These are phyloP conservation scores for Pestalotiopsis sp. DNA, from an alignment of 2,329 filamentous ascomycete genomes.

Conservation along the genomic window DNA sequence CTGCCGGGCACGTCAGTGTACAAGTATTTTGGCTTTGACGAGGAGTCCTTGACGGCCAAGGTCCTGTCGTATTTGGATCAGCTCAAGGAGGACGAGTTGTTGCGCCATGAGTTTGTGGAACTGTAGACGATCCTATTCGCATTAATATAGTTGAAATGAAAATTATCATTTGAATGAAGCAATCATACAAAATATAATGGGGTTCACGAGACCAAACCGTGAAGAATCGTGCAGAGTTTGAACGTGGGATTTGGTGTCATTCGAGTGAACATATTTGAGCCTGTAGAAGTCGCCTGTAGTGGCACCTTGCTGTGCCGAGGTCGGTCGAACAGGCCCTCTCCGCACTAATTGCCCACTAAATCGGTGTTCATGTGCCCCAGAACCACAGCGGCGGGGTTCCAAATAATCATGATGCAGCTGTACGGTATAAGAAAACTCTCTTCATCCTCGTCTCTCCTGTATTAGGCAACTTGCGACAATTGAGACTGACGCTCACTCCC, in stretches of 20 bases:
- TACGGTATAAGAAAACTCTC: neutral
- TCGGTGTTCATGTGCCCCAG: neutral
- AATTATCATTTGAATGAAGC: neutral
- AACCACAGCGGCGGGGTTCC: neutral
- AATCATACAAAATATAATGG: neutral
- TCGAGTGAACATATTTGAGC: too few species aligned
- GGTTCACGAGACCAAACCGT: neutral
- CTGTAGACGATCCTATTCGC: neutral
- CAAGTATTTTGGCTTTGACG: constrained; percentile 58
- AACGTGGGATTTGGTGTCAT: too few species aligned
- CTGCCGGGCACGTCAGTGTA: constrained; percentile 58
- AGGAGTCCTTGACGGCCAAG: constrained; percentile 8
- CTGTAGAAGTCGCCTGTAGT: too few species aligned
- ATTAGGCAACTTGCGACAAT: neutral
- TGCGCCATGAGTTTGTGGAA: constrained; percentile 18
- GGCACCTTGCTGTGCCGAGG: neutral
- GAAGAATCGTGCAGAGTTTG: too few species aligned
- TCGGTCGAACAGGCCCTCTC: neutral
- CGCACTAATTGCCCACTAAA: neutral
- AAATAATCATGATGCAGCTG: neutral
- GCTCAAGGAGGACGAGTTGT: constrained; percentile 15
- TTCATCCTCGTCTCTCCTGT: neutral
- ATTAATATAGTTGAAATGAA: neutral
- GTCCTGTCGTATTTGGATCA: constrained; percentile 15
- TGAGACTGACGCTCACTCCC: neutral